Evolutionary conservation across 345 rosid genomes (phyloP).

Genomic region (Brassica cretica): DNA sequence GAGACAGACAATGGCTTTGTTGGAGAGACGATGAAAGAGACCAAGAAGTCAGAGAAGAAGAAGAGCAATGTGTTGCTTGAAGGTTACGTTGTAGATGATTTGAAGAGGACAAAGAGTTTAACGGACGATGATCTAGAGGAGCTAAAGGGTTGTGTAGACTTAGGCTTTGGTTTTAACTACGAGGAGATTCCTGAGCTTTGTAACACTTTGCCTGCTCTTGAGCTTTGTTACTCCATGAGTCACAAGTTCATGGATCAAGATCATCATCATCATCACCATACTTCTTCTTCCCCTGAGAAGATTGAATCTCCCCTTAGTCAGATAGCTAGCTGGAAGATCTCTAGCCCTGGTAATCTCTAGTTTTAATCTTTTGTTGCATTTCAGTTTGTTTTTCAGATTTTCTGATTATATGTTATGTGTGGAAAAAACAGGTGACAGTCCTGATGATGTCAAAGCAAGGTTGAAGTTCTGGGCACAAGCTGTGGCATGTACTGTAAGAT

Average conservation of each 20-base stretch:
- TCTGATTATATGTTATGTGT: neutral
- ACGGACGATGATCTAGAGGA: conserved; percentile 94
- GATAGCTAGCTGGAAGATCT: conserved; percentile 92
- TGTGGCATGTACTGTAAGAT: conserved; percentile 87
- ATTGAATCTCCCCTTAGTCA: conserved; percentile 53
- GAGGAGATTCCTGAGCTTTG: conserved; percentile 98
- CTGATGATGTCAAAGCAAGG: conserved; percentile 97
- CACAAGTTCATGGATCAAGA: conserved; percentile 85
- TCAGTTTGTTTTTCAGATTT: neutral
- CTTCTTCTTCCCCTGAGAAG: conserved; percentile 48
- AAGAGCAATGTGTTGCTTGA: conserved; percentile 83
- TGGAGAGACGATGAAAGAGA: neutral
- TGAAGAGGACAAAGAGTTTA: conserved; percentile 82
- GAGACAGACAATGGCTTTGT: conserved; percentile 16
- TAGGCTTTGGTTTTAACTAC: conserved; percentile 91
- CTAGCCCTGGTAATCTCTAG: conserved; percentile 72
- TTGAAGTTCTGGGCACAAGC: conserved; percentile 97
- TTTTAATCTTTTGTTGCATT: neutral
- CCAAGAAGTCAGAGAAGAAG: conserved; percentile 33
- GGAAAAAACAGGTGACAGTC: conserved; percentile 69
- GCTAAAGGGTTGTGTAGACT: conserved; percentile 92
- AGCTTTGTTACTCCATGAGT: conserved; percentile 93
- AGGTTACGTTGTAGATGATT: conserved; percentile 74
- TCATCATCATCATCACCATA: conserved; percentile 23
- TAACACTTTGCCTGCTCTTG: conserved; percentile 92